These are phyloP conservation scores for Yamadazyma diddensiae DNA, from an alignment of 1,139 yeast species.

Conservation along the genomic window DNA sequence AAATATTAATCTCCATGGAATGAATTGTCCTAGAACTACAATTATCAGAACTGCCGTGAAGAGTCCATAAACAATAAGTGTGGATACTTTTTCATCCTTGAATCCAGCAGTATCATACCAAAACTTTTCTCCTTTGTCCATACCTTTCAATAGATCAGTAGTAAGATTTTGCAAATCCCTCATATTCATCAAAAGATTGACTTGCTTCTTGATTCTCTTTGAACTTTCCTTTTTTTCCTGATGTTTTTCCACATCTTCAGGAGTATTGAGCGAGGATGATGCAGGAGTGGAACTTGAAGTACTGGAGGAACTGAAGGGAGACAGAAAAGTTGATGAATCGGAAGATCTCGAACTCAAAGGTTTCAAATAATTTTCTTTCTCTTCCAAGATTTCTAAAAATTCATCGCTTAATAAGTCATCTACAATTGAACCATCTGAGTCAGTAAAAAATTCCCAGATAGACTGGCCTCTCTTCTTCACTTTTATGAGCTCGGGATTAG, in stretches of 20 bases:
- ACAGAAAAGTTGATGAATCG: conserved; percentile 16
- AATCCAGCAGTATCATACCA: conserved; percentile 69
- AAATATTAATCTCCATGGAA: conserved; percentile 65
- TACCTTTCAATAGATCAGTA: conserved; percentile 48
- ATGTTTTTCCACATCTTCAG: conserved; percentile 13
- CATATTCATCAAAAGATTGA: conserved; percentile 51
- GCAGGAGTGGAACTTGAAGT: conserved; percentile 5
- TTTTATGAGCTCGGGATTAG: conserved; percentile 31
- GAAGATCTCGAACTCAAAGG: conserved; percentile 22
- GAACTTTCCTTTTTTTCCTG: conserved; percentile 20
- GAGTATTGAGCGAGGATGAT: conserved; percentile 9
- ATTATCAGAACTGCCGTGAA: conserved; percentile 32
- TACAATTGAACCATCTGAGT: conserved; percentile 41
- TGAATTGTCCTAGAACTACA: conserved; percentile 54
- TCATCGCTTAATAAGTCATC: conserved; percentile 33
- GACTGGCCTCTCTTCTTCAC: conserved; percentile 56
- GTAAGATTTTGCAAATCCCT: conserved; percentile 64
- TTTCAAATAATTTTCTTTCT: conserved; percentile 9
- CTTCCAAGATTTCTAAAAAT: conserved; percentile 13
- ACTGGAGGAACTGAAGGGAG: conserved; percentile 5
- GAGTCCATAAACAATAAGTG: conserved; percentile 47
- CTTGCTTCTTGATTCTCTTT: conserved; percentile 32
- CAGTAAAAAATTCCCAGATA: conserved; percentile 46
- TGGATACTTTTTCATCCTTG: conserved; percentile 65
- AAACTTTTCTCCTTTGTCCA: conserved; percentile 54